phyloP scores from a whole-genome alignment of 208 protist species.

The Acanthamoeba triangularis region DNA sequence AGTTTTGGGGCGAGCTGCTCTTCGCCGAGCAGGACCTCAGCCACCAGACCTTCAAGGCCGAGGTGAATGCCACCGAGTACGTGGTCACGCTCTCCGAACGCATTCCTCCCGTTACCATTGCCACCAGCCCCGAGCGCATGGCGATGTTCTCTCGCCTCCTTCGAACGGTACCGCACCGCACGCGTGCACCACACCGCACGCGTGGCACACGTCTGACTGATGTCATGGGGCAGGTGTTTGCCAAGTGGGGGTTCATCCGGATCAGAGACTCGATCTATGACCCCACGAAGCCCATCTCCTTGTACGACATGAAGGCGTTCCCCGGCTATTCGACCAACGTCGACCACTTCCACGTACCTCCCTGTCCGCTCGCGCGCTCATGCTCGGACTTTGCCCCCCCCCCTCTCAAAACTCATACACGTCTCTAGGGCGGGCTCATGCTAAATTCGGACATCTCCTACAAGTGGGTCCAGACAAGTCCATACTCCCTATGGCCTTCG shows the following conservation, averaged over 20 bases:
- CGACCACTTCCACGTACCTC: not conserved
- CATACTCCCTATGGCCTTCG: not conserved
- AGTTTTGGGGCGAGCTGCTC: not conserved
- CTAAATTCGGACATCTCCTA: not conserved
- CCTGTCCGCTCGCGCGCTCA: not conserved
- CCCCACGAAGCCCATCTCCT: too few species aligned
- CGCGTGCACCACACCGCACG: not conserved
- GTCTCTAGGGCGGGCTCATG: not conserved
- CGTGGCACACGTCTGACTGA: not conserved
- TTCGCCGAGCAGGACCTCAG: constrained; percentile 1
- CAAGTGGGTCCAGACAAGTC: not conserved
- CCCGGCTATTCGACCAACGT: not conserved
- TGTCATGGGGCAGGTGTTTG: not conserved
- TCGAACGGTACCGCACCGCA: not conserved
- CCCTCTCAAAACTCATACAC: not conserved
- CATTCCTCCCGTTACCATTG: not conserved
- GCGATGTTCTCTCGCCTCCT: not conserved
- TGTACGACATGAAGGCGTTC: not conserved
- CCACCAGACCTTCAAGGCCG: not conserved
- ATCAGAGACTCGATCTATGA: not conserved
- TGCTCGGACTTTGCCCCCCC: not conserved
- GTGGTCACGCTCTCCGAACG: not conserved
- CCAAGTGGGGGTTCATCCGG: not conserved
- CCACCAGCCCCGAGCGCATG: not conserved
- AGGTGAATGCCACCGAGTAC: not conserved